Base-by-base conservation (phyloP, 2,329 filamentous ascomycete genomes). In the Balansia obtecta region DNA sequence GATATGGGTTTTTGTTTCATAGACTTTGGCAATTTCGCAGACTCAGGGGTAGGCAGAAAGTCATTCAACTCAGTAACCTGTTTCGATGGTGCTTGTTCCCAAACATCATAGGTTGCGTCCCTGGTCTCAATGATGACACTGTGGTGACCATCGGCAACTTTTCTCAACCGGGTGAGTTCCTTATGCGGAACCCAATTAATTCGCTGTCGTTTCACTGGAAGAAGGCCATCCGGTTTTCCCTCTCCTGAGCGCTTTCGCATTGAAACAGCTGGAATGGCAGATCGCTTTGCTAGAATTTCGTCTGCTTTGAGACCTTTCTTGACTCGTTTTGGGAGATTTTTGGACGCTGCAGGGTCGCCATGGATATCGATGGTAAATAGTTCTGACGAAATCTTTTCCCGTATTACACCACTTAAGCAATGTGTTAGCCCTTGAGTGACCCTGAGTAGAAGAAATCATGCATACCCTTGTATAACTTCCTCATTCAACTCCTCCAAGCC, bases 381-480 rank as follows among this genome's bases (percentile, higher is more conserved):
- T 51, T 94, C 82, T 48, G 84, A 80, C 1, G 90, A 88, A 0
- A 81, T 68, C 65, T 89, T 88, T 66, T 98, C 93, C 48, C 83
- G 77, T 48, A 97, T 73, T 15, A 96, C 79, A 65, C 91, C 93
- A 67, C 89, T 94, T 57, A 38, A 56, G 22, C 27, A 27, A 7
- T 45, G 20, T 10, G 15, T 48, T 12, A 44, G 18, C 12, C 12
- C 5, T 12, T 27, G 8, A 12, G 16, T 13, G 20, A 18, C 13
- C 15, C 27, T 10, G 30, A 10, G n/a, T 15, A n/a, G 27, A 39
- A 18, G 10, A 15, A 41, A 37, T 42, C 9, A 46, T 42, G 16
- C 72, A 53, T 74, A 91, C 88, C 93, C 93, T 73, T 84, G 79
- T 57, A 95, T 93, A 54, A 96, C 85, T 71, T 97, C 86, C 52